These are phyloP conservation scores for Hypomyces rosellus DNA, from an alignment of 2,329 filamentous ascomycete genomes.

Conservation along the genomic window DNA sequence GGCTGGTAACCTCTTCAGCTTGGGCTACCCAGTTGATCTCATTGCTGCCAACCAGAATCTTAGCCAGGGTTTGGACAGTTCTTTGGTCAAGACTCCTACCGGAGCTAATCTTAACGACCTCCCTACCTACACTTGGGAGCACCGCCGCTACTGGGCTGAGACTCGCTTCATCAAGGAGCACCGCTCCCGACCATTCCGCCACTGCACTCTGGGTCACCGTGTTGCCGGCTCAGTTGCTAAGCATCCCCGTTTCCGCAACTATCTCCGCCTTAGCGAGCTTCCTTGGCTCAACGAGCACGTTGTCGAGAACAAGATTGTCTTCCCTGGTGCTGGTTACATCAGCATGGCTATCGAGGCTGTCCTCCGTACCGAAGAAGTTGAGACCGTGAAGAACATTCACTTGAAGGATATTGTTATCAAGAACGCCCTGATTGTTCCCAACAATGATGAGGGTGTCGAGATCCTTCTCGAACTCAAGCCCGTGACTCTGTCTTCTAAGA, in stretches of 20 bases:
- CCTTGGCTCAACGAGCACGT: conserved; percentile 31
- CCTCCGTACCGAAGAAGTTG: conserved; percentile 11
- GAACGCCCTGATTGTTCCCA: conserved; percentile 19
- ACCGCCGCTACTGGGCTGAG: conserved; percentile 23
- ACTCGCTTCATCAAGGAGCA: conserved; percentile 19
- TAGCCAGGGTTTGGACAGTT: conserved; percentile 10
- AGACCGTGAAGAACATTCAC: conserved; percentile 13
- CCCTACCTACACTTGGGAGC: conserved; percentile 26
- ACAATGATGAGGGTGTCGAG: conserved; percentile 19
- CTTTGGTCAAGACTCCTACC: conserved; percentile 12
- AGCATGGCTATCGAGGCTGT: conserved; percentile 26
- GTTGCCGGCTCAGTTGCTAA: conserved; percentile 17
- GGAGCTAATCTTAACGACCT: conserved; percentile 16
- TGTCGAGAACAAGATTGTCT: conserved; percentile 24
- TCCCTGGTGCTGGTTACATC: conserved; percentile 31
- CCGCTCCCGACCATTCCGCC: conserved; percentile 17
- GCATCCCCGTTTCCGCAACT: conserved; percentile 27
- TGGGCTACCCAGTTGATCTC: conserved; percentile 25
- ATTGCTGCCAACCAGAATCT: conserved; percentile 21
- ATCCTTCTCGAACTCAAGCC: conserved; percentile 19
- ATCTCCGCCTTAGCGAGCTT: conserved; percentile 23
- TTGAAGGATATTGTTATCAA: conserved; percentile 18
- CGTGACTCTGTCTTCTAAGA: conserved; percentile 15
- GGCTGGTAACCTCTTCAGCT: conserved; percentile 21
- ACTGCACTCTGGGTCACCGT: conserved; percentile 22